Conservation (phyloP, 306 rosid genomes). For the Heteromeles arbutifolia region DNA sequence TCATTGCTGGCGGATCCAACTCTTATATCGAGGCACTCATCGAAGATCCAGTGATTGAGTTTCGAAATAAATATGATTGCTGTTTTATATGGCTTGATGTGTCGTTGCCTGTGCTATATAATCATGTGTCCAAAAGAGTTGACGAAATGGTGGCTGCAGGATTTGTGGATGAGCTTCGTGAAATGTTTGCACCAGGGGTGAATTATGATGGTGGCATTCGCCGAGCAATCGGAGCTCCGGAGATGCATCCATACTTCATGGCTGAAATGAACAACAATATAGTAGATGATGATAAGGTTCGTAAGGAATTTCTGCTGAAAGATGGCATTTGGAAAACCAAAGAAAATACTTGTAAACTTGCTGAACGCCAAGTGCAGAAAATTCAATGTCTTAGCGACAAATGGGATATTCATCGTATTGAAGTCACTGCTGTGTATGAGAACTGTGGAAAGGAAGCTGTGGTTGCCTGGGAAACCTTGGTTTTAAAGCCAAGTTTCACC, state of each 20-base stretch:
- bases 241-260: slow-evolving; percentile 18
- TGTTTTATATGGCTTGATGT: slow-evolving; percentile 31
- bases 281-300: neutral
- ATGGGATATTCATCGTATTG: slow-evolving; percentile 24
- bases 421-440: slow-evolving; percentile 17
- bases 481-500: slow-evolving; percentile 18
- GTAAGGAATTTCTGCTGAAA: neutral
- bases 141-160: slow-evolving; percentile 27
- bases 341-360: slow-evolving; percentile 16
- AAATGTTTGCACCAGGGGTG: slow-evolving; percentile 2
- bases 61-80: slow-evolving; percentile 6
- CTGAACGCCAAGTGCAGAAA: slow-evolving; percentile 9
- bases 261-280: neutral
- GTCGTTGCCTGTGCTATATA: neutral
- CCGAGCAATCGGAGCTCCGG: slow-evolving; percentile 29
- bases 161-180: slow-evolving; percentile 21
- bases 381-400: slow-evolving; percentile 8
- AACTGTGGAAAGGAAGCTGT: neutral
- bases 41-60: neutral
- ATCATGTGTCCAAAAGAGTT: slow-evolving; percentile 17
- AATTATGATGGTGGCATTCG: slow-evolving; percentile 16
- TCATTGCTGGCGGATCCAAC: slow-evolving; percentile 33
- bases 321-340: neutral
- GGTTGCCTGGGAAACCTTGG: slow-evolving; percentile 15
- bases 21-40: slow-evolving; percentile 23